Evolutionary conservation across 129 eudicot genomes (phyloP), one percentile per base, ranked within the genome.

Genomic region (Calendula officinalis): DNA sequence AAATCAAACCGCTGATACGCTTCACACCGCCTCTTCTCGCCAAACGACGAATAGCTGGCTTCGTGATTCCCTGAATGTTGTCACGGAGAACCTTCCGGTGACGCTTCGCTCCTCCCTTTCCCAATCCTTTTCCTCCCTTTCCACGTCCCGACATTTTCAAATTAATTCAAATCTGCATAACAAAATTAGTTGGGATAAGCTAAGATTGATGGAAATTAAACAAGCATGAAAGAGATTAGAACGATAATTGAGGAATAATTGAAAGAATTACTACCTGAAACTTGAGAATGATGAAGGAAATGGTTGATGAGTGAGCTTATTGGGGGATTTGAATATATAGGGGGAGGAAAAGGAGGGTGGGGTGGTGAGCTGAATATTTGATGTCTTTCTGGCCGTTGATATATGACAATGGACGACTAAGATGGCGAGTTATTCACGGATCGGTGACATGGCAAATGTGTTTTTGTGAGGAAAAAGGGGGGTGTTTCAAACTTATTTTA

Each of bases 101-200:
- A 0, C 81, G 68, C 6, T 80, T 80, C 1, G 84, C 81, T 75
- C 84, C 84, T 14, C 84, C 84, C 56, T 80, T 80, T 34, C 84
- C 84, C 60, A 80, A 56, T 4, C 84, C 84, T 56, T 80, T 80
- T 33, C 84, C 84, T 51, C 84, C 84, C 54, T 80, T 80, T 5
- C 81, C 84, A 1, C 84, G 71, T 1, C 84, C 84, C 0, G 84
- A 80, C 77, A 73, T 73, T 15, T 73, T 65, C 12, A 1, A 47
- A 3, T 6, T 44, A 15, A 3, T 3, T n/a, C 5, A 10, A 56
- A 52, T 51, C 51, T 64, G 60, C 45, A 46, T 0, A 8, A 33
- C 0, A 41, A 62, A 62, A 37, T 5, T 5, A n/a, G 4, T 16
- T 27, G 13, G 4, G 11, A 7, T 11, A 6, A 34, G 36, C 36